Evolutionary conservation across 2,329 filamentous ascomycete species (phyloP).

Genomic region (Pseudogymnoascus sp.): DNA sequence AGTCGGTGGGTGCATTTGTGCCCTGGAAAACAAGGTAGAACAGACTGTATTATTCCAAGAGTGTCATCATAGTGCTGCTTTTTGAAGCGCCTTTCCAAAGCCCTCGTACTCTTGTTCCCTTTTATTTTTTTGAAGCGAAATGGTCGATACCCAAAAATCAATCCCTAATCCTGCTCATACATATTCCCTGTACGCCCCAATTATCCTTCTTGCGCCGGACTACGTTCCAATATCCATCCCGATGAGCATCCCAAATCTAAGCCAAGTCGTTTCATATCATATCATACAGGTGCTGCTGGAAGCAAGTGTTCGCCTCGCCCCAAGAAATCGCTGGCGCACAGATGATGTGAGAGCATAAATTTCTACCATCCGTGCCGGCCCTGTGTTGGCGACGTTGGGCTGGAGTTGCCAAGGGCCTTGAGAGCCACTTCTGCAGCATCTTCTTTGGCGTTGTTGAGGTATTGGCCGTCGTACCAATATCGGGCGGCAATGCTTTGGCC

Average conservation of each 20-base stretch:
- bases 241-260: slow-evolving; percentile 4
- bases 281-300: slow-evolving; percentile 6
- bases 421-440: slow-evolving; percentile 82
- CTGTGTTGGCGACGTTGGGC: slow-evolving; percentile 34
- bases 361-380: slow-evolving; percentile 30
- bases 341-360: slow-evolving; percentile 3
- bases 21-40: background rate
- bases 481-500: slow-evolving; percentile 59
- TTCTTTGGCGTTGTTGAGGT: slow-evolving; percentile 79
- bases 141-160: background rate
- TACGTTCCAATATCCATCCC: background rate
- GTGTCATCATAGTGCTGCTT: background rate
- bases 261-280: slow-evolving; percentile 6
- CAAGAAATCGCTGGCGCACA: slow-evolving; percentile 1
- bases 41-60: slow-evolving; percentile 4
- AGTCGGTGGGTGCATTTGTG: background rate
- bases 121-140: background rate
- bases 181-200: slow-evolving; percentile 5
- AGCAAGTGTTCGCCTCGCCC: slow-evolving; percentile 3
- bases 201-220: slow-evolving; percentile 4
- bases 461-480: slow-evolving; percentile 87
- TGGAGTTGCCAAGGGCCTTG: slow-evolving; percentile 41
- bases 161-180: slow-evolving; percentile 7
- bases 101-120: background rate
- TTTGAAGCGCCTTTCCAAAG: slow-evolving; percentile 3